Evolutionary conservation across 2,329 filamentous ascomycete species (phyloP), one percentile per base, ranked within the genome.

Genomic region (Parafenestella ontariensis): DNA sequence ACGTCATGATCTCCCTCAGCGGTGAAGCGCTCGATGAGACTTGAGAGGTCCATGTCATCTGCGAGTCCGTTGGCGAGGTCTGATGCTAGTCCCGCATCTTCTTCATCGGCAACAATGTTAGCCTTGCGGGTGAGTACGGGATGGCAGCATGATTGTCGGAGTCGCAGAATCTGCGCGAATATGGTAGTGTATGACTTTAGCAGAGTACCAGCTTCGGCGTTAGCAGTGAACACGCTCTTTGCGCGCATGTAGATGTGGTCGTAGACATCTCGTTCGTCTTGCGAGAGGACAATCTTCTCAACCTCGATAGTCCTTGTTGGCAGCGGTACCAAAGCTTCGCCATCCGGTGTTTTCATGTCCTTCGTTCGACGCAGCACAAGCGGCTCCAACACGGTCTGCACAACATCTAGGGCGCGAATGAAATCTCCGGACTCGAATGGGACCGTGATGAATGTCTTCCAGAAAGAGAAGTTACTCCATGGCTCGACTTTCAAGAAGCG

Each of bases 401-500:
- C 95, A 1, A 99, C 95, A 71, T 98, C 95, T 7, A 99, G 82
- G 0, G 95, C 95, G 4, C 93, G 88, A 64, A 97, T 87, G 71
- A 96, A 97, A 59, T 99, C 90, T 63, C 95, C 95, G 0, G 92
- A 94, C 74, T 99, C 95, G 61, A 99, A 99, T 0, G 95, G 95
- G 1, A 96, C 89, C 0, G 95, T 99, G 70, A 99, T 98, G 73
- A 99, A 99, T 0, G 95, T 98, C 72, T 93, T 93, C 95, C 95
- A 99, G 78, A 96, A 99, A 0, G 93, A 96, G 75, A 99, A 99
- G 74, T 98, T 98, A 69, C 90, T 95, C 95, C 95, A 99, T 0
- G 95, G 95, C 72, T 98, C 94, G 3, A 99, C 95, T 52, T 91
- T 88, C 10, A 99, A 80, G 77, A 98, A 99, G 3, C 91, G 87